Base-by-base conservation (phyloP, 2,329 filamentous ascomycete genomes). In the Seiridium cupressi region DNA sequence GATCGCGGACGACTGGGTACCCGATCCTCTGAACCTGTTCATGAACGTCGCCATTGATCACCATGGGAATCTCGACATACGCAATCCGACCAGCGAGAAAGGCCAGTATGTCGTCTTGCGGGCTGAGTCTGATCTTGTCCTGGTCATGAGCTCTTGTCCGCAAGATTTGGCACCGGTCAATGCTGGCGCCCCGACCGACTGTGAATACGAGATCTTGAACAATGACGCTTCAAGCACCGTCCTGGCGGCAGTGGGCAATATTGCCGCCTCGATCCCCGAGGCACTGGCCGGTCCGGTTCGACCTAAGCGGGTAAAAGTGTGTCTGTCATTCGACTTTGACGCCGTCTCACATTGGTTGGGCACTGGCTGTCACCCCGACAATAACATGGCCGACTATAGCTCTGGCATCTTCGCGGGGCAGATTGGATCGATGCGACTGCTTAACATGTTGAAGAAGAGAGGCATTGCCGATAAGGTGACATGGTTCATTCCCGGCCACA, bases 1-100 rank as follows among this genome's bases (percentile, higher is more conserved):
- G 18, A 68, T 70, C 13, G 62, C 68, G 11, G 68, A 68, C 34
- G 70, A 72, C 44, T 72, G 71, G 68, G 68, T 74, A 3, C 76
- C 76, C 1, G 75, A 76, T 57, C 76, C 77, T 13, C 67, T 79
- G 40, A 78, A 79, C 61, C 63, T 78, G 18, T 79, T 77, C 63
- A 79, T 79, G 77, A 79, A 79, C 61, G 70, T 78, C 3, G 68
- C 72, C 18, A 70, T 77, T 35, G 68, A 74, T 49, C 68, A 72
- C 58, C 66, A 67, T 51, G 73, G 73, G 1, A 65, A 62, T 2
- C 60, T 78, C 3, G 66, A 68, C 40, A 74, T 76, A 57, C 60
- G 66, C 18, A 49, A 64, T 8, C 75, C 76, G 0, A 70, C 68
- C 3, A 74, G 73, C 58, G 62, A 73, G 26, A 66, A 70, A 54